Conservation (phyloP, 306 rosid species). For the Castanea crenata region DNA sequence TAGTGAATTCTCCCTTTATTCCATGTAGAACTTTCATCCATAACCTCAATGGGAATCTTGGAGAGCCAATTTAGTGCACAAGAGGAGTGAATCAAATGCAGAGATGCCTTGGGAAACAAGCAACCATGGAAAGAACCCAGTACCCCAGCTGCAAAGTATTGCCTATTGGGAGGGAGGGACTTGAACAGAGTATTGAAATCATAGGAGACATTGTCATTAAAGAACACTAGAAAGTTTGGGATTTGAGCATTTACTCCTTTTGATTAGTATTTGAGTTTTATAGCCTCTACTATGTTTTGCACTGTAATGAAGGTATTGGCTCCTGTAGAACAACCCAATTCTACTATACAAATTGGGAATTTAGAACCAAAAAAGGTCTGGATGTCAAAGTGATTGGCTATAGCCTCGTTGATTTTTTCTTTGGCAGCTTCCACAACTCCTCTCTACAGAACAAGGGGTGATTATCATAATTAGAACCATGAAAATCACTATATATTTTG, state of each 20-base stretch:
- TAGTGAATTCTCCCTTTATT: constrained; percentile 30
- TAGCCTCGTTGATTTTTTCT: constrained; percentile 10
- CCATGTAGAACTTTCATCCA: constrained; percentile 23
- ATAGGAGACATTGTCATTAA: constrained; percentile 24
- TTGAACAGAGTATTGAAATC: constrained; percentile 40
- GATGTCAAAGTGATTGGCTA: constrained; percentile 20
- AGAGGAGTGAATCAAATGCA: constrained; percentile 30
- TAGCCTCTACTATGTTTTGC: constrained; percentile 25
- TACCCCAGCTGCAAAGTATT: constrained; percentile 25
- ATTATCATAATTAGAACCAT: no score
- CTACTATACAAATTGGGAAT: constrained; percentile 21
- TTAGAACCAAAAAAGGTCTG: not conserved
- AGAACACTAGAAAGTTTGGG: constrained; percentile 25
- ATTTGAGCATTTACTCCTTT: not conserved
- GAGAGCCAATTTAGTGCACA: constrained; percentile 25
- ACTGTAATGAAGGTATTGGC: constrained; percentile 22
- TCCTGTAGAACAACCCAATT: constrained; percentile 33
- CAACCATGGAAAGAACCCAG: constrained; percentile 35
- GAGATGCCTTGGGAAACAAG: constrained; percentile 16
- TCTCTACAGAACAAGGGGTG: no score
- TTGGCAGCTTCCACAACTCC: not conserved
- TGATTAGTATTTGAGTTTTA: constrained; percentile 11
- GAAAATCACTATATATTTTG: not conserved
- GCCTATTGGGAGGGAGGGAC: constrained; percentile 16
- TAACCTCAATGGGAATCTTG: constrained; percentile 24